Evolutionary conservation across 495 filamentous ascomycete species (phyloP).

Genomic region (Penicillium ucsense): DNA sequence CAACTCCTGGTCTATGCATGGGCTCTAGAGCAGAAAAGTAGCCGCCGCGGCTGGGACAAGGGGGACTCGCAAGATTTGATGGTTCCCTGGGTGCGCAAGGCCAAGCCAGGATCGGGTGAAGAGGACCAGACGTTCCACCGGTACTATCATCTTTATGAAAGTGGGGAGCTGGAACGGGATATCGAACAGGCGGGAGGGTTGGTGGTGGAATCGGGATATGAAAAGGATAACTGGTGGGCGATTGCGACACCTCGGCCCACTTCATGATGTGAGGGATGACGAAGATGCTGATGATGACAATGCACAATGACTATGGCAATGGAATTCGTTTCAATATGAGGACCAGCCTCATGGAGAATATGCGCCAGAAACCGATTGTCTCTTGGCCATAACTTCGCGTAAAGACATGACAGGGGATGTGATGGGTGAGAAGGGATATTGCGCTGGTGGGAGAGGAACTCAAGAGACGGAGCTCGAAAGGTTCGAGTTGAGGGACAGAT

Average conservation of each 20-base stretch:
- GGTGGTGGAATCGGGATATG: slow-evolving; percentile 77
- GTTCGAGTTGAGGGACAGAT: too few species aligned
- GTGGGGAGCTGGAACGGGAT: slow-evolving; percentile 80
- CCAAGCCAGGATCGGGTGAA: slow-evolving; percentile 6
- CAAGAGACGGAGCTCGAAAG: too few species aligned
- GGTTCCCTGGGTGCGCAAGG: slow-evolving; percentile 85
- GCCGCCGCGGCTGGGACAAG: slow-evolving; percentile 86
- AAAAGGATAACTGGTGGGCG: slow-evolving; percentile 98
- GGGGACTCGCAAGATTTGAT: slow-evolving; percentile 83
- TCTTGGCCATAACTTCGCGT: too few species aligned
- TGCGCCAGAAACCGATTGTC: too few species aligned
- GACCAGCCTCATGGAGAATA: slow-evolving; percentile 23
- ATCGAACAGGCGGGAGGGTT: slow-evolving; percentile 62
- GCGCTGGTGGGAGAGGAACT: too few species aligned
- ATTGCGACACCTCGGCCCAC: slow-evolving; percentile 37
- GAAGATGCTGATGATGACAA: too few species aligned
- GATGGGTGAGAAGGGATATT: too few species aligned
- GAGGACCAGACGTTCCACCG: slow-evolving; percentile 54
- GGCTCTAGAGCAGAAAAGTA: slow-evolving; percentile 87
- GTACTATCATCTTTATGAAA: slow-evolving; percentile 89
- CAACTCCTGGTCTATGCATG: slow-evolving; percentile 84
- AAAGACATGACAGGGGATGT: too few species aligned
- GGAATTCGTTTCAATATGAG: slow-evolving; percentile 13
- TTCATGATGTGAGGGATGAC: neutral
- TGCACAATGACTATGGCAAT: neutral